Evolutionary conservation across 75 land plant species (phyloP).

Genomic region (Cunninghamia lanceolata): DNA sequence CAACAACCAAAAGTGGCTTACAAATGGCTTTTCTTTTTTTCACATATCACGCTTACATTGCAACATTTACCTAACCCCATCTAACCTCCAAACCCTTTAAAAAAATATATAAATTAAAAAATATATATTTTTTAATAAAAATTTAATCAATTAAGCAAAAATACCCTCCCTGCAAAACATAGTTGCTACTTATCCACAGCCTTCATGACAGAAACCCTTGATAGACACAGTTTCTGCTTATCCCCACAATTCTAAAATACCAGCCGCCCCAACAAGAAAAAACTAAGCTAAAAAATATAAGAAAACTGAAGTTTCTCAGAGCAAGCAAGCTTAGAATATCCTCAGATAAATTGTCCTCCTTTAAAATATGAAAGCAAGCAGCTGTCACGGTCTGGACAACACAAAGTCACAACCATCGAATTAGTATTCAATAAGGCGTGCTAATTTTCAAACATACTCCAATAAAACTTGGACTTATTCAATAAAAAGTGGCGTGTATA

Average conservation of each 20-base stretch:
- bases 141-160: too few species aligned
- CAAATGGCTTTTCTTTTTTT: too few species aligned
- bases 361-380: background rate
- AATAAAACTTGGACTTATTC: background rate
- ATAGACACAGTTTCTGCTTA: too few species aligned
- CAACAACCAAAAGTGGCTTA: too few species aligned
- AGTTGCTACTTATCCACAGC: too few species aligned
- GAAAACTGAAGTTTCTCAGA: background rate
- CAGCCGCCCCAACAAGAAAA: background rate
- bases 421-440: background rate
- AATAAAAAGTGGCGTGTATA: background rate
- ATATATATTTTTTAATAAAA: too few species aligned
- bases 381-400: background rate
- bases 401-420: background rate
- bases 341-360: background rate
- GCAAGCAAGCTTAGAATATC: background rate
- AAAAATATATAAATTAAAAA: too few species aligned
- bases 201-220: too few species aligned
- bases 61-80: too few species aligned
- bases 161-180: too few species aligned
- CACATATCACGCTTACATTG: too few species aligned
- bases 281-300: background rate
- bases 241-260: background rate
- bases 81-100: too few species aligned
- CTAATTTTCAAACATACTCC: background rate